Base-by-base conservation (phyloP, 2,329 filamentous ascomycete genomes). In the Thielaviopsis cerberus region DNA sequence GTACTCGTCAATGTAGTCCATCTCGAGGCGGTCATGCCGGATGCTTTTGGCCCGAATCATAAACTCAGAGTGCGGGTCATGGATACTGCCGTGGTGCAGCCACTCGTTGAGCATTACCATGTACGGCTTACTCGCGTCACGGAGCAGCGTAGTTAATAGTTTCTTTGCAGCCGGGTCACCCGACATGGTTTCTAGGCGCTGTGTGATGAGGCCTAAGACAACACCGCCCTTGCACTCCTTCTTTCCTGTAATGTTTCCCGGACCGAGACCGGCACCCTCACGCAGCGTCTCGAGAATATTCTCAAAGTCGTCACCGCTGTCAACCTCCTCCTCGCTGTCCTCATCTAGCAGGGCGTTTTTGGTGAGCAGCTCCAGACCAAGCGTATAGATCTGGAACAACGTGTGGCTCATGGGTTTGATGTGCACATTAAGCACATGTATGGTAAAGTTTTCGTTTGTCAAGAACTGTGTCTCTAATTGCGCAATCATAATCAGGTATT, bases 101-200 rank as follows among this genome's bases (percentile, higher is more conserved):
- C 92, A 98, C 69, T 97, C 91, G 66, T 98, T 98, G 61, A 98
- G 74, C 92, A 98, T 98, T 50, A 80, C 79, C 90, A 97, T 96
- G 68, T 98, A 98, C 0, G 92, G 92, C 58, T 85, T 81, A 65
- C 90, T 96, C 1, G 91, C 85, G 69, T 97, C 91, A 58, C 88
- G 79, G 50, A 98, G 71, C 26, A 98, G 72, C 2, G 83, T 85
- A 11, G 88, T 92, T 11, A 98, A 76, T 22, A 98, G 72, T 24
- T 83, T 80, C 62, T 88, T 81, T 22, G 92, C 90, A 0, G 88
- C 85, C 3, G 92, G 92, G 67, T 98, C 92, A 52, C 92, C 92
- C 1, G 91, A 92, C 81, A 96, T 91, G 15, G 85, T 83, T 63
- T 92, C 86, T 8, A 97, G 73, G 55, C 91, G 79, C 66, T 84